Evolutionary conservation across 2,329 filamentous ascomycete species (phyloP).

Genomic region (Fusarium dlaminii): DNA sequence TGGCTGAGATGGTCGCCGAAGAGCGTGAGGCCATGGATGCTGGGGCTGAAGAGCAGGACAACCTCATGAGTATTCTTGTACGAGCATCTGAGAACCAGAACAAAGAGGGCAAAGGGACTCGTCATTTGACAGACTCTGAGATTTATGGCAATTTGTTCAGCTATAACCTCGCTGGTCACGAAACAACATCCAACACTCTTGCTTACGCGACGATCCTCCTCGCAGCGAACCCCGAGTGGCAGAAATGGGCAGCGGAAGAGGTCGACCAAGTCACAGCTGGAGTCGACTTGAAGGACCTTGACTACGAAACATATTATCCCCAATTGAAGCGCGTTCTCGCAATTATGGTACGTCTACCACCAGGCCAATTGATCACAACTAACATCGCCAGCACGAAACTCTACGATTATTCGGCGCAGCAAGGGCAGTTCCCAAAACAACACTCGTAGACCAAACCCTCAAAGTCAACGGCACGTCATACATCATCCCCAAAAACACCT

Average conservation of each 20-base stretch:
- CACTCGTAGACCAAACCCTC: conserved; percentile 19
- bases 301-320: conserved; percentile 34
- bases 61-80: conserved; percentile 35
- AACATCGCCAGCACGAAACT: conserved; percentile 27
- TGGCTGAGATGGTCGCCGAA: conserved; percentile 30
- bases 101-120: conserved; percentile 11
- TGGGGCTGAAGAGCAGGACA: conserved; percentile 13
- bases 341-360: conserved; percentile 15
- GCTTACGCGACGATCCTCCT: conserved; percentile 55
- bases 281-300: conserved; percentile 15
- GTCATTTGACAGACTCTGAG: conserved; percentile 50
- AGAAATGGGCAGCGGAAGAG: conserved; percentile 57
- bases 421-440: conserved; percentile 31
- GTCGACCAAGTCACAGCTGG: conserved; percentile 23
- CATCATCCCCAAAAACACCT: conserved; percentile 29
- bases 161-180: conserved; percentile 61
- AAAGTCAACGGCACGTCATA: conserved; percentile 27
- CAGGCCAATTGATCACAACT: background rate
- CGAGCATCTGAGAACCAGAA: conserved; percentile 29
- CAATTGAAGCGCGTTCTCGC: conserved; percentile 32
- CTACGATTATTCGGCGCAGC: conserved; percentile 30
- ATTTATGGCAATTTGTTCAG: conserved; percentile 61
- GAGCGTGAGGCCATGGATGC: conserved; percentile 23
- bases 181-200: conserved; percentile 59
- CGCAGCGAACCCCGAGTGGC: conserved; percentile 54